Conservation (phyloP, 2,329 filamentous ascomycete genomes). For the Hysterium pulicare region DNA sequence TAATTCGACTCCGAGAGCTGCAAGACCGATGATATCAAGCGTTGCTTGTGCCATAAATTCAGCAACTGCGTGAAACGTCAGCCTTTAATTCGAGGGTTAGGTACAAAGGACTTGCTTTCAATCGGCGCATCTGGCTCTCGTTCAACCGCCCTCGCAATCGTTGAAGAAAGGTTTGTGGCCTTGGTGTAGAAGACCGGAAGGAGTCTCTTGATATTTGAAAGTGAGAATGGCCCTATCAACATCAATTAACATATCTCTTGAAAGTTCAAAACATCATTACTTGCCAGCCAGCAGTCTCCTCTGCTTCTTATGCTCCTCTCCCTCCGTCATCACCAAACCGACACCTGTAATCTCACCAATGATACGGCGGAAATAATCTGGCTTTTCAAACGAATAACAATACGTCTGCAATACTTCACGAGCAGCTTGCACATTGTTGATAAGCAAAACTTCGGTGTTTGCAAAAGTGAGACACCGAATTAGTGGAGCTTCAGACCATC, state of each 20-base stretch:
- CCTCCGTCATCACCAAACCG: slow-evolving; percentile 40
- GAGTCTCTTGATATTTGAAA: slow-evolving; percentile 37
- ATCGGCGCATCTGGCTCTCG: neutral
- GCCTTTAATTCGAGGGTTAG: neutral
- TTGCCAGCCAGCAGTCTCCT: slow-evolving; percentile 30
- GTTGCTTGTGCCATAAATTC: slow-evolving; percentile 12
- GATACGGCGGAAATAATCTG: slow-evolving; percentile 30
- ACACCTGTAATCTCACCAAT: slow-evolving; percentile 36
- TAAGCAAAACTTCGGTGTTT: slow-evolving; percentile 36
- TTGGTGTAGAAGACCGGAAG: slow-evolving; percentile 38
- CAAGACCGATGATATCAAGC: slow-evolving; percentile 29
- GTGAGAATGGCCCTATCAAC: slow-evolving; percentile 30
- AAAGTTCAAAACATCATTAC: neutral
- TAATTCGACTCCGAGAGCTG: slow-evolving; percentile 28
- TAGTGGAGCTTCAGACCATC: neutral
- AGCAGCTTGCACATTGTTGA: slow-evolving; percentile 36
- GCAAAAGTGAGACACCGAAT: neutral
- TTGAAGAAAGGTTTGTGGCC: slow-evolving; percentile 22
- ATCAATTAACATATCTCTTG: neutral
- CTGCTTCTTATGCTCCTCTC: slow-evolving; percentile 34
- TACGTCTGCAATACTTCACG: slow-evolving; percentile 40
- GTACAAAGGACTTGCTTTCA: slow-evolving; percentile 1
- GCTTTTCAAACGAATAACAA: slow-evolving; percentile 41
- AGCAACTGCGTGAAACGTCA: slow-evolving; percentile 4
- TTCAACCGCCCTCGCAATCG: slow-evolving; percentile 4